Conservation (phyloP, 768 basidiomycete genomes). For the Dentipellis sp. region DNA sequence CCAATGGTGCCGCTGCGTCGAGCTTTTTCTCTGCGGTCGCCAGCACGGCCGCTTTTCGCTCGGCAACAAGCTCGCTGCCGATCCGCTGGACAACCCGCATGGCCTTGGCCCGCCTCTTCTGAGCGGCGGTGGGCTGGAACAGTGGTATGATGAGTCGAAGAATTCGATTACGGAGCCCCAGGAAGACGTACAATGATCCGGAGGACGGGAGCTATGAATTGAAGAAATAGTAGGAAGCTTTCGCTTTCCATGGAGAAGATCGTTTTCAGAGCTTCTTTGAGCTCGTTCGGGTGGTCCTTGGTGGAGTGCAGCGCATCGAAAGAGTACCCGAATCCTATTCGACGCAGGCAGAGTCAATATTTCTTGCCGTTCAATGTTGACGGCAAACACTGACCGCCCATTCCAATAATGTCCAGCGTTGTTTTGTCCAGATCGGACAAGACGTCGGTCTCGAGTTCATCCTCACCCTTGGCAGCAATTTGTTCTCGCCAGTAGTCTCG, state of each 20-base stretch:
- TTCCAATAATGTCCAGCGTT: slow-evolving; percentile 3
- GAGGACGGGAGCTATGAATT: slow-evolving; percentile 16
- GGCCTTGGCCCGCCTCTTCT: not conserved
- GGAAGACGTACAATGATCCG: not conserved
- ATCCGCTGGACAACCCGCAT: not conserved
- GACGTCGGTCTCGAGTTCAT: not conserved
- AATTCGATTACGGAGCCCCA: not conserved
- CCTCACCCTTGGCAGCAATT: not conserved
- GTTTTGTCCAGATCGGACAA: not conserved
- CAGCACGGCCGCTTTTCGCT: slow-evolving; percentile 25
- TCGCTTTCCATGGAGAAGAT: not conserved
- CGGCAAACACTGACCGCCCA: not conserved
- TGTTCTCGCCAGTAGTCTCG: not conserved
- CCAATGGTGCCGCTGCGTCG: slow-evolving; percentile 3
- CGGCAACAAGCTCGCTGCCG: not conserved
- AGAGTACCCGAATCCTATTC: not conserved
- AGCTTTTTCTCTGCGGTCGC: slow-evolving; percentile 14
- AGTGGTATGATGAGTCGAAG: not conserved
- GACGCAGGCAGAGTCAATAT: too few relatives aligned
- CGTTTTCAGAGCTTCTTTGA: not conserved
- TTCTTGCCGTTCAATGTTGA: not conserved
- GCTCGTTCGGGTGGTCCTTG: not conserved
- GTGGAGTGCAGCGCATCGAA: not conserved
- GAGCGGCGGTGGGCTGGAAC: not conserved
- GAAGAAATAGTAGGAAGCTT: slow-evolving; percentile 1